Evolutionary conservation across 768 basidiomycete species (phyloP), one percentile per base, ranked within the genome.

Genomic region (Boletus sp.): DNA sequence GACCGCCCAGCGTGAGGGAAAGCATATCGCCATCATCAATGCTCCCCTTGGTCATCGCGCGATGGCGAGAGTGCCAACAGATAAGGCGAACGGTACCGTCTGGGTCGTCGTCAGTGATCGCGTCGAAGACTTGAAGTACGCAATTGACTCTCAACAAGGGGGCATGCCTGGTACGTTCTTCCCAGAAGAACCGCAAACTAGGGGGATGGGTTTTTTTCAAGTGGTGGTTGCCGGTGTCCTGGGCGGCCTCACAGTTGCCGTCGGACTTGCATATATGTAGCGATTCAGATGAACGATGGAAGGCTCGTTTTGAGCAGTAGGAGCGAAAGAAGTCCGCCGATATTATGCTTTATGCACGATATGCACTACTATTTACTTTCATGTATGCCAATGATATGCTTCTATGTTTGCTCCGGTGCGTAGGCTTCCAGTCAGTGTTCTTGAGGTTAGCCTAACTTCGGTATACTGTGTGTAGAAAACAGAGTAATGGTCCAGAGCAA

Each of bases 81-180:
- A 66, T 20, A 58, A 54, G 37, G 59, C 53, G 8, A 49, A 54
- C 20, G 56, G 50, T 30, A 72, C 72, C 4, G 67, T 65, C 14
- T 72, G 71, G 71, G 69, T 72, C 44, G 51, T 72, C 44, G 60
- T 72, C 52, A 71, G 71, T 29, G 71, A 73, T 51, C 52, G 63
- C 17, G 41, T 67, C n/a, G 72, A 72, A 57, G 71, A 73, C 50
- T 58, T 72, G 52, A 65, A 61, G 52, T 71, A 72, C 18, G 71
- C 71, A 14, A 54, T 72, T 36, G 67, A 72, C 55, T 69, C 67
- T 35, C 71, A 72, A 47, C 71, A 64, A 47, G 59, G 58, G 7
- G 63, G 66, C 4, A 72, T 72, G 72, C 71, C 72, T 20, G 72
- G 72, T 9, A 63, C 60, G 32, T 56, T 72, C 35, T 64, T 71